phyloP scores from a whole-genome alignment of 164 flowering plant genomes.

The Kalanchoe fedtschenkoi region DNA sequence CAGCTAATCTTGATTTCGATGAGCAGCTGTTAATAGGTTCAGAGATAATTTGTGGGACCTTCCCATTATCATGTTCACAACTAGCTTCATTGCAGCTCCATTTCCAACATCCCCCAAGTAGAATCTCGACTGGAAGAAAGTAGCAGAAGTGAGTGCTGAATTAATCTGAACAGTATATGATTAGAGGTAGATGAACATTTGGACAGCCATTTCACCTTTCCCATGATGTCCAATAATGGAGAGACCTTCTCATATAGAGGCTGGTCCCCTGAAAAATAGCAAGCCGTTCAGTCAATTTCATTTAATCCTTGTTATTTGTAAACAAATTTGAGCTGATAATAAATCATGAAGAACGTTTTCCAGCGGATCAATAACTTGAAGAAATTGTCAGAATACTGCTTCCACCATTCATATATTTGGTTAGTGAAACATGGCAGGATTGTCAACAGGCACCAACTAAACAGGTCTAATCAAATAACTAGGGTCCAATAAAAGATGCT shows the following conservation, averaged over 20 bases:
- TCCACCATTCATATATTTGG: neutral
- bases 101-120: slow-evolving; percentile 92
- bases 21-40: neutral
- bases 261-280: slow-evolving; percentile 57
- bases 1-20: neutral
- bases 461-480: neutral
- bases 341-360: no score
- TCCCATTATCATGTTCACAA: slow-evolving; percentile 98
- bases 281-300: neutral
- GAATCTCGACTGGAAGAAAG: slow-evolving; percentile 60
- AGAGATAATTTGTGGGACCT: slow-evolving; percentile 30
- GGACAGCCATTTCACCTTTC: slow-evolving; percentile 55
- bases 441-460: neutral
- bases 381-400: neutral
- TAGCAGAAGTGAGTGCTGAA: neutral
- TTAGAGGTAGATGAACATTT: neutral
- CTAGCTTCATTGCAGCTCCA: slow-evolving; percentile 98
- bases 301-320: neutral
- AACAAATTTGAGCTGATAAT: no score
- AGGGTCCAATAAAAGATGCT: neutral
- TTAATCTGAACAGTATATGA: neutral
- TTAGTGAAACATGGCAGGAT: no score
- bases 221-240: slow-evolving; percentile 82
- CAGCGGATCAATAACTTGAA: no score
- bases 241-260: slow-evolving; percentile 54